phyloP scores from a whole-genome alignment of 83 land plant genomes.

The Diphasiastrum complanatum region DNA sequence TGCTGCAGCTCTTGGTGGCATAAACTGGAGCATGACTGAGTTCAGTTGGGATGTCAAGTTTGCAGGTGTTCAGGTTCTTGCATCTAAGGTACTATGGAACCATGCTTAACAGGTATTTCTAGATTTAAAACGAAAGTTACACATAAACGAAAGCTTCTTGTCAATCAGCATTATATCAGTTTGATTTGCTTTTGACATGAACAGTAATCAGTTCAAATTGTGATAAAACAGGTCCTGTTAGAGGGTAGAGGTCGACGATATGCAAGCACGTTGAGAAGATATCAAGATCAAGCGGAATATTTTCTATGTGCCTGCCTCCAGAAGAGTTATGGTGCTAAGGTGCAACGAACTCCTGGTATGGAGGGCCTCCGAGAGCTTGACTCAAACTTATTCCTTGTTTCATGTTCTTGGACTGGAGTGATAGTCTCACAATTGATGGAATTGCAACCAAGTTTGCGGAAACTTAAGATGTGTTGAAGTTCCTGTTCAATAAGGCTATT shows the following conservation, averaged over 20 bases:
- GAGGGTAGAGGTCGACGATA: conserved; percentile 20
- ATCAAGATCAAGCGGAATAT: conserved; percentile 46
- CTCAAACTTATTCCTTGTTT: background rate
- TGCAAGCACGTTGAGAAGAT: conserved; percentile 1
- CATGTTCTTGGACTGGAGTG: background rate
- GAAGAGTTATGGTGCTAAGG: conserved; percentile 42
- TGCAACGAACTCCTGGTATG: conserved; percentile 59
- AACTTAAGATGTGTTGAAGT: background rate
- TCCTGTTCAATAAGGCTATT: no score
- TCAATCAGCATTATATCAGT: no score
- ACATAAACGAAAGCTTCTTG: background rate
- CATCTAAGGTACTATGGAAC: conserved; percentile 54
- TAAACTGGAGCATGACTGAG: conserved; percentile 68
- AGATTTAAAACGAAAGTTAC: no score
- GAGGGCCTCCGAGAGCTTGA: no score
- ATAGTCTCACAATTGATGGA: no score
- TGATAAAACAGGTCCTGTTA: conserved; percentile 15
- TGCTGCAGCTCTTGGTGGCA: conserved; percentile 60
- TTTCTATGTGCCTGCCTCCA: conserved; percentile 76
- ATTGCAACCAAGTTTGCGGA: no score
- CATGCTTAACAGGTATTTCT: no score
- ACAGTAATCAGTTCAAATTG: no score
- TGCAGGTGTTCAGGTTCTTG: conserved; percentile 77
- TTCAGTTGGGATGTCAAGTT: conserved; percentile 93
- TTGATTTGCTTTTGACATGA: background rate